Conservation (phyloP, 352 stramenopile genomes). For the Pseudoperonospora humuli region DNA sequence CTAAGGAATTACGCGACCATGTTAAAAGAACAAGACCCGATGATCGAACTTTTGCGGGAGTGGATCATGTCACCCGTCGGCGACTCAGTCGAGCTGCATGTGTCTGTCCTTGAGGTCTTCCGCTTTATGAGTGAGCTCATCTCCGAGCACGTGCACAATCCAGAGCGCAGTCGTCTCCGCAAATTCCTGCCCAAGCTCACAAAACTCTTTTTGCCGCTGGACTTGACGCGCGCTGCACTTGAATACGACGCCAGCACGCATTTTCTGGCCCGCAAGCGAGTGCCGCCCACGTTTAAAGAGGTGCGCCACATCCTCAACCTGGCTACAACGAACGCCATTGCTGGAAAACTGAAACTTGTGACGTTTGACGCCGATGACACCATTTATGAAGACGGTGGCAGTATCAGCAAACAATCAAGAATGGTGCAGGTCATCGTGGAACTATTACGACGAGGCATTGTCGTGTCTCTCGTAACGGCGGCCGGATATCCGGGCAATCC, state of each 20-base stretch:
- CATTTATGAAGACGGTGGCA: constrained; percentile 81
- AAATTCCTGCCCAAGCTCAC: constrained; percentile 61
- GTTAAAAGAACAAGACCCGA: constrained; percentile 80
- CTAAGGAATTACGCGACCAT: constrained; percentile 17
- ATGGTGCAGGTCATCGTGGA: constrained; percentile 73
- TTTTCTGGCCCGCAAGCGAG: constrained; percentile 68
- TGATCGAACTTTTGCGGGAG: constrained; percentile 81
- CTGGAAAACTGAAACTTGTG: constrained; percentile 66
- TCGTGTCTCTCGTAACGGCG: constrained; percentile 79
- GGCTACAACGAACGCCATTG: constrained; percentile 65
- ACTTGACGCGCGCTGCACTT: constrained; percentile 51
- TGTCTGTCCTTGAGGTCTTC: constrained; percentile 64
- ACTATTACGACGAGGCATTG: constrained; percentile 54
- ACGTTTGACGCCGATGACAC: constrained; percentile 84
- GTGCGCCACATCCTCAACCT: constrained; percentile 82
- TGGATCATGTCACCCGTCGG: constrained; percentile 76
- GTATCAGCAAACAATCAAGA: constrained; percentile 47
- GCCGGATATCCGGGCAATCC: constrained; percentile 71
- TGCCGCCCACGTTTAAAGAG: constrained; percentile 80
- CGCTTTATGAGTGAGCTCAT: constrained; percentile 71
- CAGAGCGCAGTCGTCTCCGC: constrained; percentile 34
- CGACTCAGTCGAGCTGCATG: constrained; percentile 46
- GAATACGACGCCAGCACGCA: constrained; percentile 69
- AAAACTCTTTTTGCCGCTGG: constrained; percentile 63
- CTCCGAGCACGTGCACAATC: constrained; percentile 47